Base-by-base conservation (phyloP, 164 flowering plant species). In the Chloranthus sessilifolius region DNA sequence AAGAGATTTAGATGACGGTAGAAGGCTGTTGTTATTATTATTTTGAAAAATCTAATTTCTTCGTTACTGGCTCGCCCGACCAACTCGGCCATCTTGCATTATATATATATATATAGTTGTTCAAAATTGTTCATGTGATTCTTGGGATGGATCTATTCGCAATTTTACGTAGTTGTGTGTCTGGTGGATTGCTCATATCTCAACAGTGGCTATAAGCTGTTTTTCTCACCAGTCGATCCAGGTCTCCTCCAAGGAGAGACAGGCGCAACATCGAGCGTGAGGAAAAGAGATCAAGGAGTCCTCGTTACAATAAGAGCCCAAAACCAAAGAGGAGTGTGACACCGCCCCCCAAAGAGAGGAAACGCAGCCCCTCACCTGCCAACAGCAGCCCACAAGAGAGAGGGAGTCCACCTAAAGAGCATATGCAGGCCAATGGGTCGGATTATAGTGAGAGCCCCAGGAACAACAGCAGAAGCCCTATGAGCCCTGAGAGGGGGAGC, bases 241-340 rank as follows among this genome's bases (percentile, higher is more conserved):
- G 79, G 52, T 76, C 89, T 9, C 87, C 95, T 28, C 55, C 61
- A 15, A 79, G 75, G 52, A 66, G 73, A 46, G 83, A 74, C 6
- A 27, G 30, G 51, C 67, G 67, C 10, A 61, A 55, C 37, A 41
- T 55, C n/a, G 85, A 76, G 53, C 70, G 65, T 7, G 66, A 31
- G 41, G 83, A 74, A 8, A 37, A 66, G 64, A 71, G 78, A 58
- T 69, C 88, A 22, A 66, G 76, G 63, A 82, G 95, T 44, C 82
- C 77, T 6, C 68, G 52, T 2, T 58, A 67, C 57, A 69, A 71
- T 55, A 53, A 69, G 56, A 81, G 84, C 71, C 83, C 85, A 11
- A 68, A 73, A 55, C 61, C 75, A 3, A 64, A 48, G 56, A 64
- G 66, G 58, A 43, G 65, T 25, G 65, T 80, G 29, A 76, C 83